Conservation (phyloP, 371 early-diverging fungal genomes). For the Globomyces sp. region DNA sequence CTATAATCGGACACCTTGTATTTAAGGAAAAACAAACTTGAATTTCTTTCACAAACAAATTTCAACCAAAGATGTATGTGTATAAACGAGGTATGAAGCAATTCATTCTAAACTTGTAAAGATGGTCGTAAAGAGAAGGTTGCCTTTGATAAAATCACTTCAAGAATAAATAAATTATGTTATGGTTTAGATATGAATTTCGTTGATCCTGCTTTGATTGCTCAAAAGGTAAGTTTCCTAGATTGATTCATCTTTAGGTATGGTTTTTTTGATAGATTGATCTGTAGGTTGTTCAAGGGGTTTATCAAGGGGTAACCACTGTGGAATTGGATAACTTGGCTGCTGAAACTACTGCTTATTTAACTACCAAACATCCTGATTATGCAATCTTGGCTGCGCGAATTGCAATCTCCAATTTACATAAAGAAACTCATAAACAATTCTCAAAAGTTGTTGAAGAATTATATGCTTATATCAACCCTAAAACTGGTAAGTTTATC, state of each 20-base stretch:
- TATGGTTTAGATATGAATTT: slow-evolving; percentile 90
- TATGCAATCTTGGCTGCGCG: slow-evolving; percentile 97
- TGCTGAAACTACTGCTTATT: slow-evolving; percentile 95
- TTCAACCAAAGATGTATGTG: slow-evolving; percentile 61
- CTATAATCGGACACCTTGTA: too few relatives aligned
- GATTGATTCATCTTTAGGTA: background rate
- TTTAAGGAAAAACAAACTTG: background rate
- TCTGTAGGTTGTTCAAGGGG: slow-evolving; percentile 82
- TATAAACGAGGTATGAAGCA: slow-evolving; percentile 61
- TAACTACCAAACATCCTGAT: slow-evolving; percentile 98
- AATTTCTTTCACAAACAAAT: background rate
- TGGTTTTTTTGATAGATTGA: slow-evolving; percentile 7
- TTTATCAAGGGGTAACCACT: slow-evolving; percentile 96
- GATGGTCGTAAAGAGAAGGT: slow-evolving; percentile 90
- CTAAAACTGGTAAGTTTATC: slow-evolving; percentile 65
- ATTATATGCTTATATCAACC: slow-evolving; percentile 84
- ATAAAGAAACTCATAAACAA: slow-evolving; percentile 92
- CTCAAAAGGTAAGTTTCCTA: slow-evolving; percentile 73
- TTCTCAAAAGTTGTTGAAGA: slow-evolving; percentile 90
- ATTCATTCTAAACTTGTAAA: slow-evolving; percentile 28
- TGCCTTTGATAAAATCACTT: slow-evolving; percentile 95
- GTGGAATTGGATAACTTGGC: slow-evolving; percentile 96
- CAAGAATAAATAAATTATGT: slow-evolving; percentile 88
- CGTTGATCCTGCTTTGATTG: slow-evolving; percentile 87
- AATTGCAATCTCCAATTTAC: slow-evolving; percentile 96